A percentile compares a stretch with the other conserved stretches of the same genome.
phyloP scores from a whole-genome alignment of 768 basidiomycete species.

The Zangia roseola region DNA sequence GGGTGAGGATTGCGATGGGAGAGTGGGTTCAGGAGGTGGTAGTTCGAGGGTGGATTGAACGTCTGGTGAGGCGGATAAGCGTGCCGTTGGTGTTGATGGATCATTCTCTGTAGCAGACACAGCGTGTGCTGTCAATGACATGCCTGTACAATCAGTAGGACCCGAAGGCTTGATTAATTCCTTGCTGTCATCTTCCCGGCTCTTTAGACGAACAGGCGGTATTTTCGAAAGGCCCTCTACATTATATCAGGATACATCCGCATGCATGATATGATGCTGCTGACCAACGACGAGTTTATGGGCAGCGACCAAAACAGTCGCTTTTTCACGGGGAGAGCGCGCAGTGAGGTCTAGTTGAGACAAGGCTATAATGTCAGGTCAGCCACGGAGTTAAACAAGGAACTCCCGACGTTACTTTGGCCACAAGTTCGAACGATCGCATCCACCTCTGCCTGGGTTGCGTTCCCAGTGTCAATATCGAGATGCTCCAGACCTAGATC shows the following conservation, averaged over 20 bases:
- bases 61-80: slow-evolving; percentile 4
- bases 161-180: not conserved
- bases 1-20: slow-evolving; percentile 38
- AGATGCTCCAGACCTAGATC: slow-evolving; percentile 88
- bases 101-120: slow-evolving; percentile 4
- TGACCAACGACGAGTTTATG: slow-evolving; percentile 86
- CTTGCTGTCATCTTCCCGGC: slow-evolving; percentile 42
- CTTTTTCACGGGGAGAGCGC: slow-evolving; percentile 74
- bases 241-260: not conserved
- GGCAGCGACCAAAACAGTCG: slow-evolving; percentile 73
- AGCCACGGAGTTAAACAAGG: slow-evolving; percentile 19
- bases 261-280: not conserved
- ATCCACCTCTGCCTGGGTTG: slow-evolving; percentile 49
- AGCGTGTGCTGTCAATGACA: slow-evolving; percentile 1
- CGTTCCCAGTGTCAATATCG: slow-evolving; percentile 71
- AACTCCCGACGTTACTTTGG: slow-evolving; percentile 59
- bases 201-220: slow-evolving; percentile 72
- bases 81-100: slow-evolving; percentile 10
- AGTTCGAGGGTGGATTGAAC: not conserved
- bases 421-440: slow-evolving; percentile 73
- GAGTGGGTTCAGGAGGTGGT: slow-evolving; percentile 10
- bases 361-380: slow-evolving; percentile 42
- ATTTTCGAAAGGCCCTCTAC: slow-evolving; percentile 73
- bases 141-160: not conserved
- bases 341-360: slow-evolving; percentile 47